These are phyloP conservation scores for Termitomyces titanicus DNA, from an alignment of 768 basidiomycete species.

Conservation along the genomic window DNA sequence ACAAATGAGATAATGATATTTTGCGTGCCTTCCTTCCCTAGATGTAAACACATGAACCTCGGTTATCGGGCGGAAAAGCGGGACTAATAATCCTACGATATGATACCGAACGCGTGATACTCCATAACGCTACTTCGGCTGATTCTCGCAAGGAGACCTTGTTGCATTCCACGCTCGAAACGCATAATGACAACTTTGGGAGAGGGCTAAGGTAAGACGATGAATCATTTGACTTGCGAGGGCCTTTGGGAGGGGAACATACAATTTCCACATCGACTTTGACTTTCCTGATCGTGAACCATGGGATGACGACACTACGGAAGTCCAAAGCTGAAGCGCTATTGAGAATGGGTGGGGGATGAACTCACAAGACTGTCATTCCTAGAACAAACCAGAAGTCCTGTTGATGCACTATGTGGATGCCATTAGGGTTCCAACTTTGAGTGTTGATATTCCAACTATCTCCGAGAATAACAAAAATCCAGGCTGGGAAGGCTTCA, in stretches of 20 bases:
- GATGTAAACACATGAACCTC: not conserved
- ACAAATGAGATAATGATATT: slow-evolving; percentile 80
- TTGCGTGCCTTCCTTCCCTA: slow-evolving; percentile 70
- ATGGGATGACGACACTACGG: slow-evolving; percentile 63
- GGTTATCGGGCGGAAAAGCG: not conserved
- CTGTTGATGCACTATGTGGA: slow-evolving; percentile 61
- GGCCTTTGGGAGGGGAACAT: slow-evolving; percentile 20
- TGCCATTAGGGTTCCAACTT: slow-evolving; percentile 58
- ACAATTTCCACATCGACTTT: slow-evolving; percentile 75
- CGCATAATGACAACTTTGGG: slow-evolving; percentile 77
- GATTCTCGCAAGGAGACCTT: slow-evolving; percentile 75
- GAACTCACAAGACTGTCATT: slow-evolving; percentile 68
- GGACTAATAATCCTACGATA: slow-evolving; percentile 52
- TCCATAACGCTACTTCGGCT: slow-evolving; percentile 75
- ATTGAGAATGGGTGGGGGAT: slow-evolving; percentile 12
- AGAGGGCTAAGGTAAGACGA: slow-evolving; percentile 56
- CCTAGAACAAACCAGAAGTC: slow-evolving; percentile 76
- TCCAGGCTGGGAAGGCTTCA: slow-evolving; percentile 41
- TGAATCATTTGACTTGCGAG: slow-evolving; percentile 1
- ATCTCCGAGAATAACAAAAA: slow-evolving; percentile 68
- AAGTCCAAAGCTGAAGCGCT: slow-evolving; percentile 4
- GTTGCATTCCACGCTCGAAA: slow-evolving; percentile 84
- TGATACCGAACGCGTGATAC: slow-evolving; percentile 83
- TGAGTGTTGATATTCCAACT: slow-evolving; percentile 54
- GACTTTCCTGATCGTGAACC: slow-evolving; percentile 77